These are phyloP conservation scores for Anacardium occidentale DNA, from an alignment of 345 rosid genomes.

Conservation along the genomic window DNA sequence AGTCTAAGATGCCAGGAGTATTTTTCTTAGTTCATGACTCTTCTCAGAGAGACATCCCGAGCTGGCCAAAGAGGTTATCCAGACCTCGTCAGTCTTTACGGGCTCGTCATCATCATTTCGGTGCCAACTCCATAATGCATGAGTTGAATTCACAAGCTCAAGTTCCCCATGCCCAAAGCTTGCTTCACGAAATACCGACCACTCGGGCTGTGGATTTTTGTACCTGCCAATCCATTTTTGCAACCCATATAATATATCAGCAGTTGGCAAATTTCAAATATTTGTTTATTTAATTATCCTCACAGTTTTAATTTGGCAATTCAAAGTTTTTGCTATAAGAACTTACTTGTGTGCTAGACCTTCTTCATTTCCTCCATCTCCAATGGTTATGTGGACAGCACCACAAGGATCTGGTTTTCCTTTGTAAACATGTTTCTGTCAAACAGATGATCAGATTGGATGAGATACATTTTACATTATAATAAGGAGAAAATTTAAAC, in stretches of 20 bases:
- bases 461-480: slow-evolving; percentile 19
- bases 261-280: not conserved
- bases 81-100: slow-evolving; percentile 69
- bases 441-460: slow-evolving; percentile 18
- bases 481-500: slow-evolving; percentile 5
- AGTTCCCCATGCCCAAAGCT: slow-evolving; percentile 97
- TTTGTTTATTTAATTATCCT: not conserved
- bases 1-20: slow-evolving; percentile 49
- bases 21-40: slow-evolving; percentile 42
- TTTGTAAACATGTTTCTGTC: slow-evolving; percentile 65
- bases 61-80: slow-evolving; percentile 71
- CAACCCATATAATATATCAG: not conserved
- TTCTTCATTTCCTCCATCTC: slow-evolving; percentile 95
- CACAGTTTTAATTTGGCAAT: not conserved
- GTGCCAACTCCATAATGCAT: slow-evolving; percentile 95
- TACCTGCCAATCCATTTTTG: slow-evolving; percentile 39
- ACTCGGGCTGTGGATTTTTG: slow-evolving; percentile 66
- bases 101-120: slow-evolving; percentile 97
- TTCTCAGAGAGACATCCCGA: slow-evolving; percentile 55
- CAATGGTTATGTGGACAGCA: slow-evolving; percentile 80
- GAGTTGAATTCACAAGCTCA: slow-evolving; percentile 66
- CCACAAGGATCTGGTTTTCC: slow-evolving; percentile 76
- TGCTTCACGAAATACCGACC: slow-evolving; percentile 97
- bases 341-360: slow-evolving; percentile 78
- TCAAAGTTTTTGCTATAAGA: not conserved